phyloP scores from a whole-genome alignment of 2,329 filamentous ascomycete species.

The Neofusicoccum kwambonambiense region DNA sequence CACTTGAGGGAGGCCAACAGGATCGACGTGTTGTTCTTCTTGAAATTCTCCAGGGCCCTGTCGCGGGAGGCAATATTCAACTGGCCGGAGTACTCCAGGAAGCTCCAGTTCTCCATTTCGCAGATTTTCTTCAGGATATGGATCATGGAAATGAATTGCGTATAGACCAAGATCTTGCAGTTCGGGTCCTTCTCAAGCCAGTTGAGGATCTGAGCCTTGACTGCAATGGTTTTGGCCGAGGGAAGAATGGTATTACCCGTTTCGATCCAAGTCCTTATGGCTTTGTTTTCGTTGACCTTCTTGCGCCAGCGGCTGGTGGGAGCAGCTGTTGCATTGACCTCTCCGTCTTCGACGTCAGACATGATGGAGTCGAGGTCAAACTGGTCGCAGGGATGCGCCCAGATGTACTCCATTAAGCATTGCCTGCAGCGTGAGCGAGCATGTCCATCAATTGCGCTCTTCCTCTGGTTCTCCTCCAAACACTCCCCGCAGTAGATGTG shows the following conservation, averaged over 20 bases:
- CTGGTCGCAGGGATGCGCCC: neutral
- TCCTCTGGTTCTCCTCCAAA: constrained; percentile 33
- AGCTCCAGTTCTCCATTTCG: constrained; percentile 48
- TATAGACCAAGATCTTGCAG: constrained; percentile 61
- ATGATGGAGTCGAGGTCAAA: constrained; percentile 18
- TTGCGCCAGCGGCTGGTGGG: constrained; percentile 20
- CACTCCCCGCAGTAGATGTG: constrained; percentile 58
- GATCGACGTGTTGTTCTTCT: constrained; percentile 41
- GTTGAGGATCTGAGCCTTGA: constrained; percentile 47
- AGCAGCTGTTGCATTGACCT: constrained; percentile 19
- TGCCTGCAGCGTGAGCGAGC: neutral
- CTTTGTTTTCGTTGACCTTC: constrained; percentile 22
- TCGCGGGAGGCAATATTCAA: constrained; percentile 47
- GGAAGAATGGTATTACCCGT: constrained; percentile 40
- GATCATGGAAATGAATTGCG: constrained; percentile 57
- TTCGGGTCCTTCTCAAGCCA: constrained; percentile 45
- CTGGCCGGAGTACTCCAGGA: constrained; percentile 51
- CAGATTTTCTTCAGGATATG: constrained; percentile 53
- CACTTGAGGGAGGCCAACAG: constrained; percentile 57
- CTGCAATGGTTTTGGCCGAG: constrained; percentile 46
- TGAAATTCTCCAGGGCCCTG: constrained; percentile 49
- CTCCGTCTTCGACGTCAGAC: neutral
- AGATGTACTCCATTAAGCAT: neutral
- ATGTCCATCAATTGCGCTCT: constrained; percentile 24
- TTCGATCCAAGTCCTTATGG: constrained; percentile 39